Conservation (phyloP, 148 eudicot genomes). For the Chenopodium album region DNA sequence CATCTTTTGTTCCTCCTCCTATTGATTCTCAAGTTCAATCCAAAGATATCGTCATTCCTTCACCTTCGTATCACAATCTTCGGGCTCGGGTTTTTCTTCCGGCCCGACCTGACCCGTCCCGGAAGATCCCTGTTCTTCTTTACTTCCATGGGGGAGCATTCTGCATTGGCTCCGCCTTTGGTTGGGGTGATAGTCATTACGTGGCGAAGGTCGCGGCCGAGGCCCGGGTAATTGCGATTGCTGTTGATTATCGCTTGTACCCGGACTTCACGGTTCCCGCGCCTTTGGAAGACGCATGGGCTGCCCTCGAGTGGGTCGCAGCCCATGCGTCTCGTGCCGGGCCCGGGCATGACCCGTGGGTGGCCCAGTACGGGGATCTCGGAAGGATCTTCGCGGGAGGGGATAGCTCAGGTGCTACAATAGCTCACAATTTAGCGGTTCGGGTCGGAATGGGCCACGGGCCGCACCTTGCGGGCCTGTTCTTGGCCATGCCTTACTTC, state of each 20-base stretch:
- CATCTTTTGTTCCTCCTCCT: conserved; percentile 13
- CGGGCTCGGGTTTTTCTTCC: conserved; percentile 27
- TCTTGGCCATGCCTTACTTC: conserved; percentile 49
- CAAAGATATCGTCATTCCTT: conserved; percentile 16
- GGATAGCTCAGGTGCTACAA: conserved; percentile 57
- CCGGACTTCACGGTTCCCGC: conserved; percentile 41
- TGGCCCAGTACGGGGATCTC: conserved; percentile 33
- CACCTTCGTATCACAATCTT: background rate
- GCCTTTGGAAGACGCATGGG: conserved; percentile 43
- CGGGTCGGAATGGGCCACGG: conserved; percentile 34
- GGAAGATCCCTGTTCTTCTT: conserved; percentile 29
- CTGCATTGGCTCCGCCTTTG: conserved; percentile 35
- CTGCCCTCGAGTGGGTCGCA: conserved; percentile 37
- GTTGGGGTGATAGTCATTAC: conserved; percentile 16
- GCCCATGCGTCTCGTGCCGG: conserved; percentile 27
- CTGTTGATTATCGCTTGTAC: conserved; percentile 40
- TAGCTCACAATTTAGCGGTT: conserved; percentile 45
- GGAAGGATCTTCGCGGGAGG: conserved; percentile 46
- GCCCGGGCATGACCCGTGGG: conserved; percentile 35
- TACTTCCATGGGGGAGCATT: conserved; percentile 47
- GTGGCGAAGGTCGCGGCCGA: conserved; percentile 29
- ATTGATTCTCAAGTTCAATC: conserved; percentile 14
- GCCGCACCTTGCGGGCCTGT: conserved; percentile 26
- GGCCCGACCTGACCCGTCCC: conserved; percentile 9
- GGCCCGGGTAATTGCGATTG: conserved; percentile 33